phyloP scores from a whole-genome alignment of 805 yeast species.

The Candida takata region DNA sequence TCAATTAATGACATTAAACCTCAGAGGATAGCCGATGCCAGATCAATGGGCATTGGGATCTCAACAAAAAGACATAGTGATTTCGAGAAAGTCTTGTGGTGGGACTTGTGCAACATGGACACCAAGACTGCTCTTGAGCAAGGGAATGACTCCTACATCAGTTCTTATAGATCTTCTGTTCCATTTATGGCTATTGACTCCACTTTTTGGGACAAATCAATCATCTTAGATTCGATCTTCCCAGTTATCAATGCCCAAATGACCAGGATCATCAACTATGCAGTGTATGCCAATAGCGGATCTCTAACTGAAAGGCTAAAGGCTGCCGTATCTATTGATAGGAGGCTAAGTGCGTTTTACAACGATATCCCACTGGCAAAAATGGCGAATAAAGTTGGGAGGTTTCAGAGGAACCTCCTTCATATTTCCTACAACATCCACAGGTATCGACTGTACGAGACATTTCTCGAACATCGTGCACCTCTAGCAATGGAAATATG shows the following conservation, averaged over 20 bases:
- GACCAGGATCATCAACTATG: constrained; percentile 1
- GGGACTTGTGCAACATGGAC: constrained; percentile 11
- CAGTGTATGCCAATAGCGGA: constrained; percentile 3
- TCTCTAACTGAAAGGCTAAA: constrained; percentile 2
- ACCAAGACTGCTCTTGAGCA: constrained; percentile 8
- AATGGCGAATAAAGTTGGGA: constrained; percentile 4
- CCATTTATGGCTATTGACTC: neutral
- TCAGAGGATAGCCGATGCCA: constrained; percentile 7
- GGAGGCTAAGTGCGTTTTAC: neutral
- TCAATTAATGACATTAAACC: constrained; percentile 7
- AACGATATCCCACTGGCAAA: neutral
- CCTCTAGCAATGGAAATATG: constrained; percentile 7
- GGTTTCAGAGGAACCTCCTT: constrained; percentile 6
- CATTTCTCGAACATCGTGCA: constrained; percentile 5
- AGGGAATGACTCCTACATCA: constrained; percentile 6
- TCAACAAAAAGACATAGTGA: constrained; percentile 3
- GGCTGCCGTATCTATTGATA: neutral
- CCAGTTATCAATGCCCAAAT: constrained; percentile 4
- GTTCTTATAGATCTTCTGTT: constrained; percentile 6
- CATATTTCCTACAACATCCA: constrained; percentile 6
- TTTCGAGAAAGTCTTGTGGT: constrained; percentile 7
- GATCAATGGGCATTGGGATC: constrained; percentile 2
- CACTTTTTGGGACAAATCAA: neutral
- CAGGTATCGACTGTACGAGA: constrained; percentile 20
- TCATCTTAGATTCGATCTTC: neutral